Base-by-base conservation (phyloP, 23 red algal species). In the Gracilaria vermiculophylla region DNA sequence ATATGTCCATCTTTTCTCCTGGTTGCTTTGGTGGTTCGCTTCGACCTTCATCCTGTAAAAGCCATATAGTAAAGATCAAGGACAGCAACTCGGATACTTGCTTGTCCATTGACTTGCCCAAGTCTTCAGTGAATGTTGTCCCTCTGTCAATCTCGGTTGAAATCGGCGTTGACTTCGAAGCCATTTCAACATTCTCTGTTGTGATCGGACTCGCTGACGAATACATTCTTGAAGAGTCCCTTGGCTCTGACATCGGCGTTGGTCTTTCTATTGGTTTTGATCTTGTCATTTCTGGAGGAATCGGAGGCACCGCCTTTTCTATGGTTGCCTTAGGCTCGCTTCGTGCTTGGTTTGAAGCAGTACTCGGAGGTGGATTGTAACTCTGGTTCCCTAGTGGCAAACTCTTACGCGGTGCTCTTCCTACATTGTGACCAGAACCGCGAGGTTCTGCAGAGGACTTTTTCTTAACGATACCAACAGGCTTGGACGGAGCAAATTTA, bases 1-100 rank as follows among this genome's bases (percentile, higher is more conserved):
- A 88, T 0, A 21, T 33, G 39, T 88, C 84, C 50, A 73, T 65
- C 27, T 36, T 88, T 3, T 77, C 69, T 2, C 84, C 84, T 24
- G 72, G 69, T 45, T 88, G 20, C 34, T 77, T 88, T 8, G 84
- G 84, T 5, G 84, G 84, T 51, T 88, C 84, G 43, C 66, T 78
- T 10, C 84, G 84, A 42, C 84, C 57, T 64, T 88, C 84, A 77
- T 88, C 84, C 57, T 88, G 84, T 19, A 88, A 50, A 23, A 88
- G 50, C 84, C 84, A 88, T 10, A 88, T 69, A 33, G 84, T 76
- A 21, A 52, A 57, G 13, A 88, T 76, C 7, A 88, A 36, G 0
- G 69, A 66, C 40, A 88, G 53, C 9, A 88, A 52, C 33, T 88
- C 84, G 51, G 67, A 66, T 31, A 65, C 84, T 41, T 88, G 84